Conservation (phyloP, 1,139 yeast species). For the Zygoascus meyerae region DNA sequence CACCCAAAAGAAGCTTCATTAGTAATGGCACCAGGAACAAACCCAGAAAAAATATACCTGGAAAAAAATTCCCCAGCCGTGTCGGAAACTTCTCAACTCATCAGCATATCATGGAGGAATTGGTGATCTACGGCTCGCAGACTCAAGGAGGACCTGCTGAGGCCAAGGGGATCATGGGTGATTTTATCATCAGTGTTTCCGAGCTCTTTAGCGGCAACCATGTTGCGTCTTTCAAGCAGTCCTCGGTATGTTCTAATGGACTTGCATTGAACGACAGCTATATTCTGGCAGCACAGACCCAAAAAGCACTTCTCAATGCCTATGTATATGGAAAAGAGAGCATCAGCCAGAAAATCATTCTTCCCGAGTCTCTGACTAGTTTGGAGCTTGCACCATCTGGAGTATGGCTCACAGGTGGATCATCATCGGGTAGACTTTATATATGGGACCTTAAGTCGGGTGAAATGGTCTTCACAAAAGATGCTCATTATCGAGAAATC, state of each 20-base stretch:
- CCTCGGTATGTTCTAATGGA: slow-evolving; percentile 41
- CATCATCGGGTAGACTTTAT: slow-evolving; percentile 70
- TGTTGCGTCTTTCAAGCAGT: slow-evolving; percentile 24
- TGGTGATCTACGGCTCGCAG: slow-evolving; percentile 25
- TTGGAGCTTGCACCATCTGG: slow-evolving; percentile 46
- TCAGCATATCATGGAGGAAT: slow-evolving; percentile 24
- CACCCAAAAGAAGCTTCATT: too few relatives aligned
- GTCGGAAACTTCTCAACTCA: slow-evolving; percentile 1
- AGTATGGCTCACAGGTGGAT: slow-evolving; percentile 64
- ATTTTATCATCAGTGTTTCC: slow-evolving; percentile 21
- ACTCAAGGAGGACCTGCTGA: slow-evolving; percentile 10
- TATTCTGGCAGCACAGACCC: slow-evolving; percentile 56
- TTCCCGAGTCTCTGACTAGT: slow-evolving; percentile 72
- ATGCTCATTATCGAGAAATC: slow-evolving; percentile 79
- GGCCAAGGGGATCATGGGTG: slow-evolving; percentile 14
- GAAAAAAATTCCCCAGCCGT: not conserved
- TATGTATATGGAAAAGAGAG: slow-evolving; percentile 76
- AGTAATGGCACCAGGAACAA: too few relatives aligned
- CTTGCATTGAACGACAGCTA: slow-evolving; percentile 44
- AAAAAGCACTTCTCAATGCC: slow-evolving; percentile 68
- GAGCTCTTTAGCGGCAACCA: slow-evolving; percentile 26
- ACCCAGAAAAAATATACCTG: too few relatives aligned
- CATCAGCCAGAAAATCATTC: slow-evolving; percentile 74
- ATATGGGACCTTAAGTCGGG: slow-evolving; percentile 89
- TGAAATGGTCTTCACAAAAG: slow-evolving; percentile 60